phyloP scores from a whole-genome alignment of 768 basidiomycete genomes.

The Albatrellus ellisii region DNA sequence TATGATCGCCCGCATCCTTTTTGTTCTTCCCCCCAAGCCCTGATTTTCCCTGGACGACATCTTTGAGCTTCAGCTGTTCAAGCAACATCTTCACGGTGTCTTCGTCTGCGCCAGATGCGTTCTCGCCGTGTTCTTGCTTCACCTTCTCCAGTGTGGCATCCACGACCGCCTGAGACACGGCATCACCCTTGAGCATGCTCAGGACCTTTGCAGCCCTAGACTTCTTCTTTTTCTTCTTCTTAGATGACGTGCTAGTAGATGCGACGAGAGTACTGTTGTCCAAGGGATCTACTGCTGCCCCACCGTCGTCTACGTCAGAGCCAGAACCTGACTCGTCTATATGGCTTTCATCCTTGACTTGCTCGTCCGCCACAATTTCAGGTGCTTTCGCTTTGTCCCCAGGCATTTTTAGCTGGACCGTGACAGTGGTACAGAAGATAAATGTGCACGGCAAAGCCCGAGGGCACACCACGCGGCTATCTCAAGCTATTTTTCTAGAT shows the following conservation, averaged over 20 bases:
- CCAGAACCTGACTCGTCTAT: neutral
- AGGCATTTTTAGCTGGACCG: neutral
- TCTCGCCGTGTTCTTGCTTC: constrained; percentile 28
- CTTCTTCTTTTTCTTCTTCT: constrained; percentile 88
- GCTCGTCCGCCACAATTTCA: neutral
- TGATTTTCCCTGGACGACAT: constrained; percentile 71
- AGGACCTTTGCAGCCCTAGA: constrained; percentile 48
- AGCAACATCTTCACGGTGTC: constrained; percentile 58
- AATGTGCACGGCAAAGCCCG: no score
- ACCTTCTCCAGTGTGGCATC: constrained; percentile 49
- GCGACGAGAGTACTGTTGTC: no score
- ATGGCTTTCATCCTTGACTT: neutral
- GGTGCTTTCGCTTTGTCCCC: constrained; percentile 4
- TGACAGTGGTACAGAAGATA: no score
- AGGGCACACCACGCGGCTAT: no score
- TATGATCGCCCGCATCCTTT: constrained; percentile 80
- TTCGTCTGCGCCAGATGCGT: constrained; percentile 30
- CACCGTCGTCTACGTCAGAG: neutral
- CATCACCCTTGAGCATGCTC: constrained; percentile 36
- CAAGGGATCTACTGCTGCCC: neutral
- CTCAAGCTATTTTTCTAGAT: no score
- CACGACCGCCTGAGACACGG: constrained; percentile 53
- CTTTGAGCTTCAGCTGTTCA: constrained; percentile 74
- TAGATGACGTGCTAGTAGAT: constrained; percentile 29
- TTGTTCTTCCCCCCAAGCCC: constrained; percentile 63